Evolutionary conservation across 2,329 filamentous ascomycete genomes (phyloP).

Genomic region (Nemania sp.): DNA sequence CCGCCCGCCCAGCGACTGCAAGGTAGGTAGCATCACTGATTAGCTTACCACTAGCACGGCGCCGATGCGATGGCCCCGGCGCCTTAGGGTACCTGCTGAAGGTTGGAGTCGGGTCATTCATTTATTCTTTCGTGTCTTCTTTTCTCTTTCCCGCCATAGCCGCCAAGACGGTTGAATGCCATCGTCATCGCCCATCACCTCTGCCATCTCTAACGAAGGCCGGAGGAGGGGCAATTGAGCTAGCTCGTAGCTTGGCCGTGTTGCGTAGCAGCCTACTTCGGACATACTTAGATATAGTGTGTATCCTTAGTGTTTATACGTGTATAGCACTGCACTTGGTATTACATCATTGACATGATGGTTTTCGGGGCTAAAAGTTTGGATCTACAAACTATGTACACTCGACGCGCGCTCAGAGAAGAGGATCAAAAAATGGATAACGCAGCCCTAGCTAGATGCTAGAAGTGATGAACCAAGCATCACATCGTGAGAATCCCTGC

Average conservation of each 20-base stretch:
- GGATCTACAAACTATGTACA: neutral
- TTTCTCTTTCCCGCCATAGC: constrained; percentile 20
- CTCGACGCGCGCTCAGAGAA: neutral
- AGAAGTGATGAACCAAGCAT: neutral
- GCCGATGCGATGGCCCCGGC: constrained; percentile 9
- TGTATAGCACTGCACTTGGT: neutral
- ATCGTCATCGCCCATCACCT: neutral
- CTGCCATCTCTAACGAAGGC: neutral
- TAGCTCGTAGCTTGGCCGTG: constrained; percentile 7
- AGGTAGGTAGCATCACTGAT: neutral
- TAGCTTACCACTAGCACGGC: constrained; percentile 17
- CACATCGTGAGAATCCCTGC: neutral
- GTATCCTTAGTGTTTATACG: neutral
- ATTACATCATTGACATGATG: neutral
- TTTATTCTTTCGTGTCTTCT: neutral
- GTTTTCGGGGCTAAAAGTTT: neutral
- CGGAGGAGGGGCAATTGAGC: neutral
- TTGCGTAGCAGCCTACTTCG: neutral
- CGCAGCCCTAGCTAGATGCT: neutral
- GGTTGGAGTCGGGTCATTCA: neutral
- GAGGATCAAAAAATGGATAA: neutral
- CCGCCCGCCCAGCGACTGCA: neutral
- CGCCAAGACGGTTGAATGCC: constrained; percentile 32
- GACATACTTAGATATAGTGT: neutral
- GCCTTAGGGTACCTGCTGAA: neutral